Conservation (phyloP, 2,329 filamentous ascomycete genomes). For the Verticillium nubilum region DNA sequence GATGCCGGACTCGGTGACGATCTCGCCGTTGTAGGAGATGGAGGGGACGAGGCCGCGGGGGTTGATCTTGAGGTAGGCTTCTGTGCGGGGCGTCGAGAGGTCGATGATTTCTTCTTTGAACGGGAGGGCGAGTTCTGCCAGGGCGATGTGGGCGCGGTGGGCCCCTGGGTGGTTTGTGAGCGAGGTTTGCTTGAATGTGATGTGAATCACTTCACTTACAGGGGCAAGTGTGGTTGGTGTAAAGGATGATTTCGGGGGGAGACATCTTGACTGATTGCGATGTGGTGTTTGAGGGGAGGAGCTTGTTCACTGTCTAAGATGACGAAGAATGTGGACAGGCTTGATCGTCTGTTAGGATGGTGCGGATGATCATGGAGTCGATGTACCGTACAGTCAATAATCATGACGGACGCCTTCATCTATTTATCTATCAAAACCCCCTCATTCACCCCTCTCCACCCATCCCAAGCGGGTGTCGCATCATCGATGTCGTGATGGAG, state of each 20-base stretch:
- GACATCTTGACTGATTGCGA: background rate
- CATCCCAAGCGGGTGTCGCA: background rate
- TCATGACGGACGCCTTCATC: background rate
- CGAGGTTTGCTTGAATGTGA: background rate
- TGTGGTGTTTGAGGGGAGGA: too few relatives aligned
- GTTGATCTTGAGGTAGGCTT: slow-evolving; percentile 73
- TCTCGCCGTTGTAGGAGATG: slow-evolving; percentile 59
- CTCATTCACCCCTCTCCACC: background rate
- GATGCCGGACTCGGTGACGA: slow-evolving; percentile 68
- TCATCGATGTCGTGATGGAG: slow-evolving; percentile 4
- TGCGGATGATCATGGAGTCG: too few relatives aligned
- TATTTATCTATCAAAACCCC: background rate
- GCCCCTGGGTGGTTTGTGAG: slow-evolving; percentile 41
- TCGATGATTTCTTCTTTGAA: slow-evolving; percentile 72
- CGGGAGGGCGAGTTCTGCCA: slow-evolving; percentile 59
- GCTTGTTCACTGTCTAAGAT: too few relatives aligned
- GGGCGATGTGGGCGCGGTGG: slow-evolving; percentile 68
- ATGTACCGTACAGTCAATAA: too few relatives aligned
- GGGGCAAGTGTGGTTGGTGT: slow-evolving; percentile 66
- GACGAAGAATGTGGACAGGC: too few relatives aligned
- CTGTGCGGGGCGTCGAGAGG: slow-evolving; percentile 59
- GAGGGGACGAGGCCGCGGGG: slow-evolving; percentile 73
- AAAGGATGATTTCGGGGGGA: slow-evolving; percentile 52
- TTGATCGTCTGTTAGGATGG: too few relatives aligned
- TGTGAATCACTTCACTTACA: slow-evolving; percentile 31